Evolutionary conservation across 2,329 filamentous ascomycete genomes (phyloP).

Genomic region (Colletotrichum navitas): DNA sequence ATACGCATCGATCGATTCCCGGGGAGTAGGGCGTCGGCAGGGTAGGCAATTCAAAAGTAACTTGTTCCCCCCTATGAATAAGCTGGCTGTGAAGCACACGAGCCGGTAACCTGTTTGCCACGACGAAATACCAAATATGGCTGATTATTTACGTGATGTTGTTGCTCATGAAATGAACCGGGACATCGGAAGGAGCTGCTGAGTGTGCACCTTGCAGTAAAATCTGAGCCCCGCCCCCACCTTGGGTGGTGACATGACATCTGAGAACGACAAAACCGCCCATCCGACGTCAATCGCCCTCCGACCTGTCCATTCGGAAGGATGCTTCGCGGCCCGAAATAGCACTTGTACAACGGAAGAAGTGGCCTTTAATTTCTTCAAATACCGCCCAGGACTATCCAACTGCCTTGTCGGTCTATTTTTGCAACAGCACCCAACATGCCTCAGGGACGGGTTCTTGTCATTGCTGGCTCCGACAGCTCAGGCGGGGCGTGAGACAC

Average conservation of each 20-base stretch:
- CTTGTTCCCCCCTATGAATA: slow-evolving; percentile 17
- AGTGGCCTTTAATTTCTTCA: too few relatives aligned
- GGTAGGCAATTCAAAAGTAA: slow-evolving; percentile 38
- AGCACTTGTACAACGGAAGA: not conserved
- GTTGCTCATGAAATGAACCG: not conserved
- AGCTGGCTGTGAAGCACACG: not conserved
- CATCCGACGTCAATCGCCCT: slow-evolving; percentile 18
- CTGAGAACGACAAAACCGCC: slow-evolving; percentile 9
- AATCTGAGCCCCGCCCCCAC: slow-evolving; percentile 38
- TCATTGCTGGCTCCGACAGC: slow-evolving; percentile 91
- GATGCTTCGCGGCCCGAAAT: not conserved
- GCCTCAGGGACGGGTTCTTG: slow-evolving; percentile 70
- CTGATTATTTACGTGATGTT: not conserved
- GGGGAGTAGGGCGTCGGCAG: slow-evolving; percentile 27
- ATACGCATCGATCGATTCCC: slow-evolving; percentile 38
- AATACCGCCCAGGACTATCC: not conserved
- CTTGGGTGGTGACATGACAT: slow-evolving; percentile 39
- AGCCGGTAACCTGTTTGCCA: not conserved
- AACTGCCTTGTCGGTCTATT: not conserved
- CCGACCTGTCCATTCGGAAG: not conserved
- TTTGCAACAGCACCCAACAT: slow-evolving; percentile 46
- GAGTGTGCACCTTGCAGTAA: slow-evolving; percentile 13
- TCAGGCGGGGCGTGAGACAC: slow-evolving; percentile 82
- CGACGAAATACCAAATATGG: not conserved
- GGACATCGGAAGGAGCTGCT: not conserved